These are phyloP conservation scores for Discostella stelligeroides DNA, from an alignment of 108 stramenopile genomes.

Conservation along the genomic window DNA sequence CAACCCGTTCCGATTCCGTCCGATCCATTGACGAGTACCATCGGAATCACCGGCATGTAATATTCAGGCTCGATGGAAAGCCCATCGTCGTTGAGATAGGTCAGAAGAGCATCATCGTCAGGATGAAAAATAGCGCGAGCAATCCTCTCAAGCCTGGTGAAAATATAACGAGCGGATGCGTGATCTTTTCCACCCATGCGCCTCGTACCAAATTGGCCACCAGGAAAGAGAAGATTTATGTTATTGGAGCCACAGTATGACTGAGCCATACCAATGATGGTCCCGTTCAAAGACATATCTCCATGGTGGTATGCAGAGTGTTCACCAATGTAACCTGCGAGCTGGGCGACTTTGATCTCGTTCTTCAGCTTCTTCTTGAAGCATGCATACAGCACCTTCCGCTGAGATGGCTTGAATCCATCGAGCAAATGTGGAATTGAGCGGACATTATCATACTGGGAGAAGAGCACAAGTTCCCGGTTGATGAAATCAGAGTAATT, in stretches of 20 bases:
- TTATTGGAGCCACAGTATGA: constrained; percentile 96
- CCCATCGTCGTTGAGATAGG: constrained; percentile 96
- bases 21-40: constrained; percentile 85
- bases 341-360: constrained; percentile 96
- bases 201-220: constrained; percentile 98
- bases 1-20: constrained; percentile 99
- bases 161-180: constrained; percentile 98
- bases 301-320: constrained; percentile 99
- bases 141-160: constrained; percentile 94
- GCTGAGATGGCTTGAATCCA: constrained; percentile 98
- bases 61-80: constrained; percentile 94
- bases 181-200: constrained; percentile 96
- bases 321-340: constrained; percentile 89
- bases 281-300: constrained; percentile 91
- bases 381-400: constrained; percentile 96
- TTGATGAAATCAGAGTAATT: constrained; percentile 96
- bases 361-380: constrained; percentile 98
- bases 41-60: constrained; percentile 95
- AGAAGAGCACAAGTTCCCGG: constrained; percentile 97
- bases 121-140: constrained; percentile 96
- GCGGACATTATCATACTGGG: constrained; percentile 91
- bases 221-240: constrained; percentile 93
- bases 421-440: constrained; percentile 96
- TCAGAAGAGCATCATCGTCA: constrained; percentile 95
- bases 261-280: constrained; percentile 98